These are phyloP conservation scores for Stachybotrys echinatus DNA, from an alignment of 2,329 filamentous ascomycete species.

Conservation along the genomic window DNA sequence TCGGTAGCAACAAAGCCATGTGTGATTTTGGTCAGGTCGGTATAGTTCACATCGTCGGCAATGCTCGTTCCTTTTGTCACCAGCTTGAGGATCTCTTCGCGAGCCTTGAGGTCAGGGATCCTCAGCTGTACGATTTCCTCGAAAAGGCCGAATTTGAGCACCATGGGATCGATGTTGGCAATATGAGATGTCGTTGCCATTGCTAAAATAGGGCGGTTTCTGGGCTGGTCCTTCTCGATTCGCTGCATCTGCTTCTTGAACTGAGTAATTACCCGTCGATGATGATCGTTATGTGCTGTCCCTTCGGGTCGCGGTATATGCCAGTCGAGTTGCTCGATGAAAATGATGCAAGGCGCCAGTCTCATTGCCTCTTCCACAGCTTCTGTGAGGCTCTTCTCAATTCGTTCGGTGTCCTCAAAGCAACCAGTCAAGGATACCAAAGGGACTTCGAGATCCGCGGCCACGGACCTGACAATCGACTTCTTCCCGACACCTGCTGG, in stretches of 20 bases:
- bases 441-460: constrained; percentile 65
- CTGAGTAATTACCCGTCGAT: constrained; percentile 79
- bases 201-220: constrained; percentile 73
- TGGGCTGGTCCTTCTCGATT: constrained; percentile 64
- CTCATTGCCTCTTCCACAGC: constrained; percentile 71
- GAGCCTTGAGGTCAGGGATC: constrained; percentile 73
- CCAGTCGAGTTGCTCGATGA: constrained; percentile 83
- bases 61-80: constrained; percentile 63
- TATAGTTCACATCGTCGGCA: constrained; percentile 67
- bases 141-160: constrained; percentile 71
- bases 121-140: constrained; percentile 82
- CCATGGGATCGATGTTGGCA: constrained; percentile 75
- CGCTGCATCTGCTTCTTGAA: constrained; percentile 84
- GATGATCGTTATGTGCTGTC: constrained; percentile 79
- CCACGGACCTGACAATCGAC: constrained; percentile 68
- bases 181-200: constrained; percentile 87
- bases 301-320: constrained; percentile 78
- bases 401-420: constrained; percentile 31
- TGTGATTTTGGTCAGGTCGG: constrained; percentile 71
- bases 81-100: constrained; percentile 72
- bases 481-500: constrained; percentile 79
- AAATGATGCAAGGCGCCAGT: constrained; percentile 82
- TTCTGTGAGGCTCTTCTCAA: constrained; percentile 32
- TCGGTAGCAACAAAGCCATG: constrained; percentile 93
- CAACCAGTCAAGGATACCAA: constrained; percentile 53